Evolutionary conservation across 352 stramenopile genomes (phyloP).

Genomic region (Phytophthora pini): DNA sequence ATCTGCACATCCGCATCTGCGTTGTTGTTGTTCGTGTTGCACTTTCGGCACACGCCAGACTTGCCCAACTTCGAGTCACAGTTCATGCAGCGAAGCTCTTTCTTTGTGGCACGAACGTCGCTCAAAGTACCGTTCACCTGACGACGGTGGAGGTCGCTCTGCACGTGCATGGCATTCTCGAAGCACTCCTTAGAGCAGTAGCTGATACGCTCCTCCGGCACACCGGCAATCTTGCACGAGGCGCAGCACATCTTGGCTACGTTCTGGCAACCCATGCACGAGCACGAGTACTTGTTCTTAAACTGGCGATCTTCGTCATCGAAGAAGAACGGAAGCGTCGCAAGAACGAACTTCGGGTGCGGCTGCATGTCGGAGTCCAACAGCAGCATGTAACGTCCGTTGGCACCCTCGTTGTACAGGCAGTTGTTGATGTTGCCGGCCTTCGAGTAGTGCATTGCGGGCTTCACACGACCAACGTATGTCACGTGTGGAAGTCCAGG

Average conservation of each 20-base stretch:
- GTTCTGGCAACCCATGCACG: slow-evolving; percentile 74
- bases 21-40: slow-evolving; percentile 67
- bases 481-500: slow-evolving; percentile 80
- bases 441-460: slow-evolving; percentile 79
- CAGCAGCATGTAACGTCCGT: slow-evolving; percentile 79
- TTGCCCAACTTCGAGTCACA: slow-evolving; percentile 81
- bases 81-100: slow-evolving; percentile 76
- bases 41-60: slow-evolving; percentile 78
- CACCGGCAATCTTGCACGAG: slow-evolving; percentile 84
- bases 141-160: slow-evolving; percentile 78
- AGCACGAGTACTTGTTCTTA: slow-evolving; percentile 87
- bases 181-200: slow-evolving; percentile 91
- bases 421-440: slow-evolving; percentile 92
- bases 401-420: slow-evolving; percentile 88
- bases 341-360: slow-evolving; percentile 84
- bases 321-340: slow-evolving; percentile 88
- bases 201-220: slow-evolving; percentile 85
- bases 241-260: slow-evolving; percentile 87
- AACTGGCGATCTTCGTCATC: slow-evolving; percentile 80
- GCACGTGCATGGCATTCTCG: slow-evolving; percentile 82
- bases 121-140: slow-evolving; percentile 85
- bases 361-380: slow-evolving; percentile 90
- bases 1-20: slow-evolving; percentile 58
- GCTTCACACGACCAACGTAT: slow-evolving; percentile 82
- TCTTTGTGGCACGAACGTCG: slow-evolving; percentile 75